Evolutionary conservation across 176 grass and related monocot genomes (phyloP), one percentile per base, ranked within the genome.

Genomic region (Elymus sibiricus): DNA sequence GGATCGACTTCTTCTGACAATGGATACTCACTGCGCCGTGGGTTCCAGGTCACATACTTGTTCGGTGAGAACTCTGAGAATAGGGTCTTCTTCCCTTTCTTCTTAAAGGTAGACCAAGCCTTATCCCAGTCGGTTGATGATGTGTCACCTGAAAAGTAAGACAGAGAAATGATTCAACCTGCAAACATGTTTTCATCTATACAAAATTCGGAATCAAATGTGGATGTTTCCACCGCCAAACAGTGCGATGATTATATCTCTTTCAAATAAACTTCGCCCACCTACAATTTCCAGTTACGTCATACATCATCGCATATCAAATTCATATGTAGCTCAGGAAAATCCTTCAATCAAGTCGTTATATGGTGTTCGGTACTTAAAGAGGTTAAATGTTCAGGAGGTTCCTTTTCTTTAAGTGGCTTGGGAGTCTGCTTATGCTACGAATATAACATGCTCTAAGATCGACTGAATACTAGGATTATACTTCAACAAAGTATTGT

Each of bases 41-140:
- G 97, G 83, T 99, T 99, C 97, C 94, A 94, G 76, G 79, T 96
- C 69, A 99, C 92, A 14, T 97, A 99, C 83, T 97, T 99, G 80
- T 94, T 76, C 15, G 90, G 90, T 11, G 88, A 90, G 69, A 99
- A 95, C 70, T 86, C 68, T n/a, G 92, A 91, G 86, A 97, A 97
- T 17, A 99, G 29, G 1, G 88, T 84, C 90, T 94, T 97, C 85
- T 91, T 99, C 27, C 92, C 92, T 83, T 78, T 69, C 43, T 97
- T 99, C 86, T 88, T 82, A 56, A 90, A 99, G 1, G 78, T 94
- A 29, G 90, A 77, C 92, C 94, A 99, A 69, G 94, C 92, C 80
- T 94, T 99, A 78, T 99, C 92, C 97, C 97, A 99, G 63, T 99
- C 94, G 2, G 87, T 89, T 69, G 92, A 93, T 17, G 83, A 81